phyloP scores from a whole-genome alignment of 2,329 filamentous ascomycete species.

The Uncinocarpus reesii region DNA sequence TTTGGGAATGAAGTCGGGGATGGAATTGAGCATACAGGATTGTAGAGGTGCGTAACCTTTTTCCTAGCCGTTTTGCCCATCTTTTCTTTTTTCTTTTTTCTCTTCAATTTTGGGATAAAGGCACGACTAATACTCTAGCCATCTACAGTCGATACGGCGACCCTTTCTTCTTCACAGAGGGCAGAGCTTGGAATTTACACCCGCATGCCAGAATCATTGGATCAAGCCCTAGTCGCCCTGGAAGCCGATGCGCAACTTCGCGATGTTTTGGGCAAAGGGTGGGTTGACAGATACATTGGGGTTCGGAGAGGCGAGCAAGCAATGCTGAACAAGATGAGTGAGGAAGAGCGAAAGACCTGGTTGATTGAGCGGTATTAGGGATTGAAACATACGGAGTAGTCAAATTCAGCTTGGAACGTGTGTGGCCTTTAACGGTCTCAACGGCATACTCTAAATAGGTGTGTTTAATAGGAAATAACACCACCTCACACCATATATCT shows the following conservation, averaged over 20 bases:
- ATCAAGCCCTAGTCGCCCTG: slow-evolving; percentile 28
- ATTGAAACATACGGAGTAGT: not conserved
- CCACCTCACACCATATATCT: not conserved
- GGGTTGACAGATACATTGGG: slow-evolving; percentile 22
- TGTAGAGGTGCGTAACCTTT: slow-evolving; percentile 19
- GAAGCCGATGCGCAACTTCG: slow-evolving; percentile 24
- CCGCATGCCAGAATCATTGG: slow-evolving; percentile 28
- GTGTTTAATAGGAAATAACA: not conserved
- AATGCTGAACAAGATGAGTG: slow-evolving; percentile 26
- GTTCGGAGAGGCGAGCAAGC: slow-evolving; percentile 29
- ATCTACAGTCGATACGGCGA: slow-evolving; percentile 27
- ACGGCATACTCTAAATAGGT: no score
- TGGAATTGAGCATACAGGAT: slow-evolving; percentile 9
- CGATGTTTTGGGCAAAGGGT: slow-evolving; percentile 23
- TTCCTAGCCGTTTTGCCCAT: not conserved
- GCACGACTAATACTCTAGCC: slow-evolving; percentile 4
- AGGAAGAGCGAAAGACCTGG: slow-evolving; percentile 28
- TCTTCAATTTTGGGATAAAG: not conserved
- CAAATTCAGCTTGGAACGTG: not conserved
- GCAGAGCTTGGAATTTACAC: slow-evolving; percentile 29
- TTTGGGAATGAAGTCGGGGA: slow-evolving; percentile 10
- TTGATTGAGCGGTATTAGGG: slow-evolving; percentile 32
- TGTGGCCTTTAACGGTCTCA: not conserved
- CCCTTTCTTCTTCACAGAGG: slow-evolving; percentile 25
- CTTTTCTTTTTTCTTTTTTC: not conserved